Conservation (phyloP, 129 eudicot species). For the carrot (Daucus carota) region DNA sequence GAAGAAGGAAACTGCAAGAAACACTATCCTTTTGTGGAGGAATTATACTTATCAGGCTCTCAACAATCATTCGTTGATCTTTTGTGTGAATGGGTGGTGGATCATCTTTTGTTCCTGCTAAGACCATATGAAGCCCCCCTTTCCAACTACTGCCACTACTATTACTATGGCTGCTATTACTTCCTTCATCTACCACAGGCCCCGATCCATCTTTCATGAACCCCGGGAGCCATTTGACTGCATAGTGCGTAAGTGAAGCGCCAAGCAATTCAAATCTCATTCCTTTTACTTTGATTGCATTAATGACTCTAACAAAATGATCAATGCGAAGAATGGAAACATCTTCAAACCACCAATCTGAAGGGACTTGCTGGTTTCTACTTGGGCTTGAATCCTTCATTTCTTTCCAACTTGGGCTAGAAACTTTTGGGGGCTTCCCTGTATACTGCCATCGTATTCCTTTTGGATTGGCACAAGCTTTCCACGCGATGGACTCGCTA, state of each 20-base stretch:
- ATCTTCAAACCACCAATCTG: constrained; percentile 96
- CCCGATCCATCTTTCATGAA: constrained; percentile 47
- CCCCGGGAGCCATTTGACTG: constrained; percentile 69
- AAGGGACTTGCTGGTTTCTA: constrained; percentile 55
- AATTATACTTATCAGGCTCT: constrained; percentile 85
- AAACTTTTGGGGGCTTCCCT: constrained; percentile 50
- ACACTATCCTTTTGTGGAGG: constrained; percentile 80
- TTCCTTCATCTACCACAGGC: constrained; percentile 30
- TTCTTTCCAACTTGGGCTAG: constrained; percentile 78
- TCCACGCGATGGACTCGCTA: constrained; percentile 85
- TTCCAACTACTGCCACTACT: constrained; percentile 41
- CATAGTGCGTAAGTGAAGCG: constrained; percentile 61
- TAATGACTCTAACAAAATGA: constrained; percentile 79
- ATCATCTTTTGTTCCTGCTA: constrained; percentile 43
- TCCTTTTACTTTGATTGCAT: constrained; percentile 77
- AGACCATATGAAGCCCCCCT: constrained; percentile 79
- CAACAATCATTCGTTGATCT: constrained; percentile 66
- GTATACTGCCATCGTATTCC: constrained; percentile 81
- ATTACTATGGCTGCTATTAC: constrained; percentile 25
- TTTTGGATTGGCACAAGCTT: constrained; percentile 78
- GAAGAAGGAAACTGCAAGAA: constrained; percentile 72
- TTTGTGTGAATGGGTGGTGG: constrained; percentile 37
- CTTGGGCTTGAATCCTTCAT: constrained; percentile 66
- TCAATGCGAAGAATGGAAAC: constrained; percentile 67
- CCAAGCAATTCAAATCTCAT: constrained; percentile 68